Percentiles rank a stretch among this genome's conserved stretches.
phyloP scores from a whole-genome alignment of 108 stramenopile genomes.

The Nannochloropsis gaditana region DNA sequence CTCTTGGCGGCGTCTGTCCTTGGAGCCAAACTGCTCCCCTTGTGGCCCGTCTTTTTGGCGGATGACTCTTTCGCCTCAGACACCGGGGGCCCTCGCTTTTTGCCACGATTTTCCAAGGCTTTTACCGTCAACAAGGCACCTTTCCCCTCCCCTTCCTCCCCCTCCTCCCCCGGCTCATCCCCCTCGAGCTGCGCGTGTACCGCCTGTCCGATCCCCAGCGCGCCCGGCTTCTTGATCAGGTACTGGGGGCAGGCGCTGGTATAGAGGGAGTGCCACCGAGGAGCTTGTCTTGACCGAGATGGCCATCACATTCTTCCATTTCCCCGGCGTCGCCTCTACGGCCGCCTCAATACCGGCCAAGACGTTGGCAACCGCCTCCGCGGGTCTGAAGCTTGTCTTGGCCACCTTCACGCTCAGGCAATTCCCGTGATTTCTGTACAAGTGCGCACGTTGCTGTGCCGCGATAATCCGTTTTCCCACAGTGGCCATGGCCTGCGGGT shows the following conservation, averaged over 20 bases:
- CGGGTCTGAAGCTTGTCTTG: slow-evolving; percentile 65
- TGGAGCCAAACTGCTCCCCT: no score
- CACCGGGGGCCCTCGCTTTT: no score
- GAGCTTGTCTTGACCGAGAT: slow-evolving; percentile 71
- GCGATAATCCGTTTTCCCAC: slow-evolving; percentile 41
- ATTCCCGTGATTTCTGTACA: slow-evolving; percentile 67
- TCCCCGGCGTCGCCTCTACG: slow-evolving; percentile 65
- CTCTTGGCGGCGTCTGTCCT: no score
- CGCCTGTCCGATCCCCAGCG: not conserved
- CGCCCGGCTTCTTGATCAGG: slow-evolving; percentile 58
- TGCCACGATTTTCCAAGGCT: not conserved
- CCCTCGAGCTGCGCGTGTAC: not conserved
- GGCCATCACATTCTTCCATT: slow-evolving; percentile 76
- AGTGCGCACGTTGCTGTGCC: slow-evolving; percentile 63
- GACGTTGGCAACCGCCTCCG: slow-evolving; percentile 67
- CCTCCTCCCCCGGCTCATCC: slow-evolving; percentile 22
- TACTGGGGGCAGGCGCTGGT: slow-evolving; percentile 67
- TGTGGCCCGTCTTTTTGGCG: no score
- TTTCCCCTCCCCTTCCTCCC: slow-evolving; percentile 28
- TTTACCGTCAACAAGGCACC: not conserved
- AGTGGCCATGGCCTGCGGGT: slow-evolving; percentile 32
- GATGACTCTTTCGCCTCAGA: no score
- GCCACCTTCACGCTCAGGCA: slow-evolving; percentile 71
- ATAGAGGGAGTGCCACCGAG: slow-evolving; percentile 71
- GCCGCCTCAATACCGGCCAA: slow-evolving; percentile 56